Conservation (phyloP, 148 eudicot genomes). For the Nepenthes gracilis region DNA sequence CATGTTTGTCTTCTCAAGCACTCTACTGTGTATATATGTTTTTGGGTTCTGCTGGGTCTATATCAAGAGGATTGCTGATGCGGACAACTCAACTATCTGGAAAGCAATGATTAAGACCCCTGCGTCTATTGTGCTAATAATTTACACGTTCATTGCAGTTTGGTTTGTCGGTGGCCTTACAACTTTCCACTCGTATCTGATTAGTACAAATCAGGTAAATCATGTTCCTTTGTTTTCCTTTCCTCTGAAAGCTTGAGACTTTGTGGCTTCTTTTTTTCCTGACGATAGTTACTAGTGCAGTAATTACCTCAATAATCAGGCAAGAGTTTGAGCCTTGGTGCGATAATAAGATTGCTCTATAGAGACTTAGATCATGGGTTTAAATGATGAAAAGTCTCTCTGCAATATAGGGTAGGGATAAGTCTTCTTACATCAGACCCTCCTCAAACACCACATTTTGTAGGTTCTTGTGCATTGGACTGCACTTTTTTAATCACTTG, state of each 20-base stretch:
- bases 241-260: not conserved
- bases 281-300: too few species aligned
- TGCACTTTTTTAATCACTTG: not conserved
- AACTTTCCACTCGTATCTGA: slow-evolving; percentile 85
- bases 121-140: slow-evolving; percentile 74
- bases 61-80: slow-evolving; percentile 66
- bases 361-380: too few species aligned
- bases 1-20: slow-evolving; percentile 88
- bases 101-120: slow-evolving; percentile 94
- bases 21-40: slow-evolving; percentile 80
- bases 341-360: too few species aligned
- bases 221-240: not conserved
- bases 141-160: slow-evolving; percentile 83
- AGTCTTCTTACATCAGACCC: too few species aligned
- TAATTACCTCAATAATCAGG: too few species aligned
- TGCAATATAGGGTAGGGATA: too few species aligned
- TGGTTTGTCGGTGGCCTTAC: slow-evolving; percentile 99
- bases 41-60: slow-evolving; percentile 92
- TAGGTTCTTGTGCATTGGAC: too few species aligned
- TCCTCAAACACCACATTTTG: too few species aligned
- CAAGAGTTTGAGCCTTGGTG: too few species aligned
- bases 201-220: slow-evolving; percentile 86
- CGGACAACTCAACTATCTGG: slow-evolving; percentile 66
- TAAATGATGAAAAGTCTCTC: too few species aligned
- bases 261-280: too few species aligned